Percentiles rank a stretch among this genome's conserved stretches.
phyloP scores from a whole-genome alignment of 441 rosid genomes.

The Jatropha multifida region DNA sequence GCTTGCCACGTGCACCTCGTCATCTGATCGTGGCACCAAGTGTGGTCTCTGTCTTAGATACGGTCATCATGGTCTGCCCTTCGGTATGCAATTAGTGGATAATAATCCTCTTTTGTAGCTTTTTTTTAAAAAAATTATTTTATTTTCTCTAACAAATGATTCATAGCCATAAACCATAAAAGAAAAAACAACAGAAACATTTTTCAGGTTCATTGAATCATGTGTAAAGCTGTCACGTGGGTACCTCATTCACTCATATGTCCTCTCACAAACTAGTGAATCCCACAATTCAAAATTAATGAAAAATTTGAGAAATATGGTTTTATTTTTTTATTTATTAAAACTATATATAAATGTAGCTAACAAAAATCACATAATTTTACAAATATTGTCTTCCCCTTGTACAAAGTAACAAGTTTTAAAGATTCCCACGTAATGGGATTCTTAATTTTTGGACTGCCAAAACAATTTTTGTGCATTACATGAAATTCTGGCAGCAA shows the following conservation, averaged over 20 bases:
- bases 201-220: no score
- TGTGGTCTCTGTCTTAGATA: constrained; percentile 6
- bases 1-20: constrained; percentile 16
- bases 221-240: not conserved
- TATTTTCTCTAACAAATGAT: no score
- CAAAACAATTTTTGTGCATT: not conserved
- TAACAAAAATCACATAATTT: not conserved
- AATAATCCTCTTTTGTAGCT: not conserved
- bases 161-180: no score
- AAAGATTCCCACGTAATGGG: constrained; percentile 1
- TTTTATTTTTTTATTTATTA: no score
- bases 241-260: not conserved
- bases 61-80: constrained; percentile 3
- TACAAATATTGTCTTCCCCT: not conserved
- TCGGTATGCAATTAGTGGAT: not conserved
- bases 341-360: not conserved
- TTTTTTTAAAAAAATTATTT: no score
- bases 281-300: no score
- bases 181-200: not conserved
- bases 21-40: not conserved
- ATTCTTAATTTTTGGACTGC: not conserved
- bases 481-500: no score
- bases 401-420: not conserved
- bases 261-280: no score
- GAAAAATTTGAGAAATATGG: no score